Evolutionary conservation across 306 rosid species (phyloP), one percentile per base, ranked within the genome.

Genomic region (Datisca glomerata): DNA sequence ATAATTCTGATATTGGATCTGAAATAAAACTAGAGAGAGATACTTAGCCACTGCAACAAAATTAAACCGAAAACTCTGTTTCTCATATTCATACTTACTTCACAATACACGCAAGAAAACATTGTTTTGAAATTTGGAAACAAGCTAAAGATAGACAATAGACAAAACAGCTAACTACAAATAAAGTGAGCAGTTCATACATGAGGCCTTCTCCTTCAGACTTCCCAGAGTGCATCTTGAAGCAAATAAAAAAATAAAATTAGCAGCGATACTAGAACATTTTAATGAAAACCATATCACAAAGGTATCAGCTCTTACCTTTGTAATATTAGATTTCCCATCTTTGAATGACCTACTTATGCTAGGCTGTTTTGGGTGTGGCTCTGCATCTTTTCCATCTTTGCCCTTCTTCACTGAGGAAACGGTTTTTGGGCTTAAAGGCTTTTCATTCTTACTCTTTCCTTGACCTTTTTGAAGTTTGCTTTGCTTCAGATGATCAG

Each of bases 321-420:
- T 69, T 17, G 70, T 41, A 55, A 61, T 24, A 20, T 57, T 76
- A 70, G 57, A 70, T 78, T 71, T 72, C 54, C 55, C 65, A 41
- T 60, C 92, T 51, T 49, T 55, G 50, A 36, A 49, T 44, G 65
- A 65, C 53, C 41, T 69, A 50, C 56, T 68, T 60, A 78, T 78
- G 59, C 22, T 40, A 13, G 69, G 65, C 64, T 66, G 76, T 56
- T 69, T 78, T 4, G 77, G 12, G 59, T n/a, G 62, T 37, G 76
- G 59, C 43, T 63, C 64, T 17, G 47, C 71, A 56, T 42, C 77
- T 48, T 80, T 74, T 67, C 74, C 85, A 45, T 72, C 86, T 64
- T 69, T 75, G 71, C 35, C 56, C 67, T 60, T 73, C 64, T 58
- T 75, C 11, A 42, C 53, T 44, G 69, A 61, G 36, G 63, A 54